Conservation (phyloP, 116 monocot genomes). For the Zostera marina region DNA sequence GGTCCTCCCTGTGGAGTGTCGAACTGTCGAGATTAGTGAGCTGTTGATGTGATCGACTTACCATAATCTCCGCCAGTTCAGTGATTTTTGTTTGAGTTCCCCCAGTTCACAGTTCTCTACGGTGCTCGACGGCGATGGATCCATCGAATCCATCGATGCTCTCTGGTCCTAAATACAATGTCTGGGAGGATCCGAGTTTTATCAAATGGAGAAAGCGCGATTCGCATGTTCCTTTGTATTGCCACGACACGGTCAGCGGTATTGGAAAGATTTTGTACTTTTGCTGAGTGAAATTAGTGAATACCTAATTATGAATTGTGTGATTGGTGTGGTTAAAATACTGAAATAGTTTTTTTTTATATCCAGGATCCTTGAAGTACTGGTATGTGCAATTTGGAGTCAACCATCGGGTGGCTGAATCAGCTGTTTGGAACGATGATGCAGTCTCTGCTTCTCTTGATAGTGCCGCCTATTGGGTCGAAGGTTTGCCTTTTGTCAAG, state of each 20-base stretch:
- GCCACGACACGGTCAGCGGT: constrained; percentile 88
- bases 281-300: no score
- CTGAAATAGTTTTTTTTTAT: background rate
- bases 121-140: background rate
- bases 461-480: constrained; percentile 78
- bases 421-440: constrained; percentile 80
- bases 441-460: constrained; percentile 61
- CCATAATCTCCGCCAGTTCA: no score
- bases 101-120: no score
- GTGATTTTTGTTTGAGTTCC: no score
- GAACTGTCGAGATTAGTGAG: no score
- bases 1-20: no score
- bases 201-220: constrained; percentile 96
- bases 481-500: constrained; percentile 58
- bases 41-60: no score
- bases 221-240: constrained; percentile 70
- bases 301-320: background rate
- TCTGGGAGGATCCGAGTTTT: constrained; percentile 90
- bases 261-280: background rate
- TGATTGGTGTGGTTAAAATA: background rate
- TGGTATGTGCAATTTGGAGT: constrained; percentile 74
- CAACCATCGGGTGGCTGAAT: constrained; percentile 29
- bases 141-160: constrained; percentile 5
- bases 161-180: constrained; percentile 16
- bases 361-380: constrained; percentile 61